Percentiles rank a stretch among this genome's conserved stretches.
Evolutionary conservation across 2,329 filamentous ascomycete species (phyloP).

Genomic region (Metarhizium brunneum): DNA sequence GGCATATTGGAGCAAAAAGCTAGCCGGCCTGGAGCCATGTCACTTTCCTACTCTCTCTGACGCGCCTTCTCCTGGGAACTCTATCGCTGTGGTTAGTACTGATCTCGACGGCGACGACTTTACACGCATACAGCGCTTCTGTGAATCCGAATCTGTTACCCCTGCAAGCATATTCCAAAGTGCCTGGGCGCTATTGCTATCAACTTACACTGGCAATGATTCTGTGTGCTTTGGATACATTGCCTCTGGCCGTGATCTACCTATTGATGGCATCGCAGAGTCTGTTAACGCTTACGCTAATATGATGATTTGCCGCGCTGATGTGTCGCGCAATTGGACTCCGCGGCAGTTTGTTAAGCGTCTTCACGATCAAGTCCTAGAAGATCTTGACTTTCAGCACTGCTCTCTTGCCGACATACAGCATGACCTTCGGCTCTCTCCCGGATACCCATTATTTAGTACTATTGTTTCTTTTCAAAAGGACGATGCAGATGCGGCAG

Average conservation of each 20-base stretch:
- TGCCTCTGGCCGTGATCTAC: constrained; percentile 1
- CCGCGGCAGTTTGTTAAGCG: constrained; percentile 22
- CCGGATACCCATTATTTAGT: constrained; percentile 18
- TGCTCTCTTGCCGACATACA: constrained; percentile 40
- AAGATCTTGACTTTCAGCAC: constrained; percentile 34
- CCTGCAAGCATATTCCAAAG: constrained; percentile 4
- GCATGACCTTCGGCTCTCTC: constrained; percentile 15
- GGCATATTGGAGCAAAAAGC: constrained; percentile 8
- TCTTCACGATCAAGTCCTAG: constrained; percentile 34
- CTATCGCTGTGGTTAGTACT: background rate
- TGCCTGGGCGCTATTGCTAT: constrained; percentile 9
- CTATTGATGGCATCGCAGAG: constrained; percentile 2
- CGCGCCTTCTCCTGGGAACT: background rate
- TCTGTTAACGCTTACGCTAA: constrained; percentile 5
- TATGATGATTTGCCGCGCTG: constrained; percentile 1
- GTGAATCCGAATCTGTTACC: constrained; percentile 22
- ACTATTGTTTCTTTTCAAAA: constrained; percentile 22
- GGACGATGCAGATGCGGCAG: constrained; percentile 3
- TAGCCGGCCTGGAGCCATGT: constrained; percentile 6
- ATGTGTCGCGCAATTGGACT: constrained; percentile 17
- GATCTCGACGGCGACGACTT: background rate
- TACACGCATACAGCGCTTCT: constrained; percentile 18
- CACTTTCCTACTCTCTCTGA: constrained; percentile 6
- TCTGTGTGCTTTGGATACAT: constrained; percentile 4
- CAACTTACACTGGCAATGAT: constrained; percentile 1